Conservation (phyloP, 139 green algal species). For the Bryopsis sp. region DNA sequence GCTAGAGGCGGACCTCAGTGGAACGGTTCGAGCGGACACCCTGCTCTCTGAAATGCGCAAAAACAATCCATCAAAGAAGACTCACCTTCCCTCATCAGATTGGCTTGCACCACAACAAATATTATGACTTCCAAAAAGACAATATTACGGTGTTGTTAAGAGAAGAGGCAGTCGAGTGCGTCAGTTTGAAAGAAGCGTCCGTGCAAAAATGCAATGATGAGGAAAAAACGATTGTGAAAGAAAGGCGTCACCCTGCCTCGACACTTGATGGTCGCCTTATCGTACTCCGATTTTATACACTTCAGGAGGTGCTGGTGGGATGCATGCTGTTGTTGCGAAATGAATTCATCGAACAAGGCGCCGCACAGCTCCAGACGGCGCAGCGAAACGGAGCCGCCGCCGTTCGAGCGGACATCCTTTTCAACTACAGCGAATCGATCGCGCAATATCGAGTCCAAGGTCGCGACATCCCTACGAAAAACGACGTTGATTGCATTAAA, state of each 20-base stretch:
- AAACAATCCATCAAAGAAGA: too few relatives aligned
- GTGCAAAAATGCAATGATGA: too few relatives aligned
- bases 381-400: not conserved
- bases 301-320: not conserved
- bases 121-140: too few relatives aligned
- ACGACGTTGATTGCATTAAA: conserved; percentile 1
- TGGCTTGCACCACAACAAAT: too few relatives aligned
- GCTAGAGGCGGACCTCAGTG: too few relatives aligned
- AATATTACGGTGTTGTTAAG: too few relatives aligned
- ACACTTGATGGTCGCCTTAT: conserved; percentile 4
- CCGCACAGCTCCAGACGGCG: not conserved
- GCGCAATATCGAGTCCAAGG: conserved; percentile 16
- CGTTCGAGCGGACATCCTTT: not conserved
- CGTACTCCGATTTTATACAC: not conserved
- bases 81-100: too few relatives aligned
- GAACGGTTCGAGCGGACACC: too few relatives aligned
- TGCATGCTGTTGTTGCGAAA: not conserved
- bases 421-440: not conserved
- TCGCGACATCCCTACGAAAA: conserved; percentile 5
- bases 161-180: too few relatives aligned
- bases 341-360: not conserved
- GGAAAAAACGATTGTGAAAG: too few relatives aligned
- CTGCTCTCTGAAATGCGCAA: too few relatives aligned
- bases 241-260: not conserved
- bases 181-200: too few relatives aligned